Evolutionary conservation across 2,329 filamentous ascomycete species (phyloP).

Genomic region (Bertia moriformis): DNA sequence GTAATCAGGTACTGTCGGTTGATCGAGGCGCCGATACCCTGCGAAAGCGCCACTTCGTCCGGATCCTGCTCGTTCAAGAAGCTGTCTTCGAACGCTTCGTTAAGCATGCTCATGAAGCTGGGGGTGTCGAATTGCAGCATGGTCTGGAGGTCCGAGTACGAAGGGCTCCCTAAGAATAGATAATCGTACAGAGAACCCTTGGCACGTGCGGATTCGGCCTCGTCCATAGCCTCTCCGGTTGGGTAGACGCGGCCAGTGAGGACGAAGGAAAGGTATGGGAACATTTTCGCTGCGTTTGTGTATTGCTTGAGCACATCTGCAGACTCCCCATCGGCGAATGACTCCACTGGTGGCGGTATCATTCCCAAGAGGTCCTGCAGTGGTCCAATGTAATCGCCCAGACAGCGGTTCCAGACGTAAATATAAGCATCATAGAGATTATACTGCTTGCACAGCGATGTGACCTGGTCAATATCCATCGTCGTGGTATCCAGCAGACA

Average conservation of each 20-base stretch:
- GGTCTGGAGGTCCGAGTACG: constrained; percentile 70
- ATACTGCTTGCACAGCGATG: constrained; percentile 77
- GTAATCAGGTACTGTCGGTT: constrained; percentile 87
- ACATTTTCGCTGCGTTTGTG: constrained; percentile 69
- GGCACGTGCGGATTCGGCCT: constrained; percentile 57
- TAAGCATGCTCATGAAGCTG: constrained; percentile 86
- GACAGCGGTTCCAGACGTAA: constrained; percentile 89
- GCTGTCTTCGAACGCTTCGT: constrained; percentile 90
- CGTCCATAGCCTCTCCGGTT: constrained; percentile 60
- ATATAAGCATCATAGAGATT: constrained; percentile 87
- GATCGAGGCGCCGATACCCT: constrained; percentile 56
- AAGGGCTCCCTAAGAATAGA: constrained; percentile 72
- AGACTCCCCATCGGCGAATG: constrained; percentile 34
- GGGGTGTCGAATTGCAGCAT: constrained; percentile 79
- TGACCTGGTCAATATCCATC: constrained; percentile 88
- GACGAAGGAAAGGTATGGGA: constrained; percentile 84
- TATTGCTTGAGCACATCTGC: constrained; percentile 21
- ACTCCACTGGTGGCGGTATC: constrained; percentile 40
- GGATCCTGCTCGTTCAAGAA: constrained; percentile 75
- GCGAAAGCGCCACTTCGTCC: constrained; percentile 46
- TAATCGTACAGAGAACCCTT: constrained; percentile 88
- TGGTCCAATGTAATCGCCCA: constrained; percentile 81
- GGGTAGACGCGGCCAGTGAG: constrained; percentile 87
- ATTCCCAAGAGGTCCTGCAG: constrained; percentile 69
- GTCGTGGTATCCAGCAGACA: constrained; percentile 82